Conservation (phyloP, 441 rosid species). For the Metrosideros polymorpha region DNA sequence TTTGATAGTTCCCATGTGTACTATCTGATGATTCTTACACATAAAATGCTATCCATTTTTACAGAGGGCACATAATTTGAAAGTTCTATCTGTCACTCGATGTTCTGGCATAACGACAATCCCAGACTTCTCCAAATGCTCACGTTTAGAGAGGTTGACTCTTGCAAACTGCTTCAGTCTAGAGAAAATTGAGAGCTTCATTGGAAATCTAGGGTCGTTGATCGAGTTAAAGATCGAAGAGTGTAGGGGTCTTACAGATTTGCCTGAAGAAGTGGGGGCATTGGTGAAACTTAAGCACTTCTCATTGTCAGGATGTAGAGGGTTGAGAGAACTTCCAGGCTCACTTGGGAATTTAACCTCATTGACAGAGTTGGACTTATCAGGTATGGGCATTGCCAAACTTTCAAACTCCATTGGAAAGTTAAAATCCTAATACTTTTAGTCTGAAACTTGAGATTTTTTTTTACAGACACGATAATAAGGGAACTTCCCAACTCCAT, state of each 20-base stretch:
- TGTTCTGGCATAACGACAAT: neutral
- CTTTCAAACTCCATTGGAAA: rapidly evolving
- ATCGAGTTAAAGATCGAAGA: neutral
- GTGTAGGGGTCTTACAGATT: rapidly evolving
- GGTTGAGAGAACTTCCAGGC: neutral
- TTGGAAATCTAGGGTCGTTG: rapidly evolving
- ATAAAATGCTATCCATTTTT: neutral
- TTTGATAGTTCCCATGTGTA: rapidly evolving
- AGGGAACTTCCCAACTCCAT: neutral
- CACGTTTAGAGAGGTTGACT: neutral
- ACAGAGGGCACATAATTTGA: neutral
- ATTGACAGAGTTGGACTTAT: neutral
- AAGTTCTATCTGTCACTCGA: neutral
- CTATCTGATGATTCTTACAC: rapidly evolving
- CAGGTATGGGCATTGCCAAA: rapidly evolving
- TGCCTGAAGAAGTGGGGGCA: neutral
- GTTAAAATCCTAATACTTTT: neutral
- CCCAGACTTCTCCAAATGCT: neutral
- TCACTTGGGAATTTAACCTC: neutral
- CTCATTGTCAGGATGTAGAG: neutral
- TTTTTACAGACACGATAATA: neutral
- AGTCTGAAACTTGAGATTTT: neutral
- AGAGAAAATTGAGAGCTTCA: neutral
- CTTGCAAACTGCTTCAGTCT: rapidly evolving
- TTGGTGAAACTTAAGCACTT: neutral